A percentile compares a stretch with the other conserved stretches of the same genome.
phyloP scores from a whole-genome alignment of 2,329 filamentous ascomycete species.

The Colletotrichum chrysophilum region DNA sequence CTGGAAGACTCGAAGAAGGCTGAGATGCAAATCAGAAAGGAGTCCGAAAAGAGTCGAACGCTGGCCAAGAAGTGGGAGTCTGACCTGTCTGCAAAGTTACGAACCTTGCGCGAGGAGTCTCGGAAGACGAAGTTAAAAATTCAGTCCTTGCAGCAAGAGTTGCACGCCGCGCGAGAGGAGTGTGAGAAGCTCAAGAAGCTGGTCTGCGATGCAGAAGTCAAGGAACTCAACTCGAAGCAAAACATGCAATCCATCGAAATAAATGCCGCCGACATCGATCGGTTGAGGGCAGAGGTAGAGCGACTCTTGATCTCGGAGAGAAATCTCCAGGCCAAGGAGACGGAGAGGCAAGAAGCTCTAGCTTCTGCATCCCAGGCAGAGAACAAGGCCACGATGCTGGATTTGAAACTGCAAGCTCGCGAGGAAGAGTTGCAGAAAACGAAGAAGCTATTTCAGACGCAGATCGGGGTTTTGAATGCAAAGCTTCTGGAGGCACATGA shows the following conservation, averaged over 20 bases:
- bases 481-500: slow-evolving; percentile 46
- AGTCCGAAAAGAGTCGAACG: slow-evolving; percentile 73
- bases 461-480: slow-evolving; percentile 52
- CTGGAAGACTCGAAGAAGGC: slow-evolving; percentile 75
- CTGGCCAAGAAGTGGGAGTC: slow-evolving; percentile 81
- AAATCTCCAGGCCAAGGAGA: slow-evolving; percentile 68
- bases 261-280: slow-evolving; percentile 64
- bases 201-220: slow-evolving; percentile 72
- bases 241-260: slow-evolving; percentile 67
- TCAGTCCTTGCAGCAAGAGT: slow-evolving; percentile 59
- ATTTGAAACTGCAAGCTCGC: slow-evolving; percentile 59
- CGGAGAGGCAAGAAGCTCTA: slow-evolving; percentile 61
- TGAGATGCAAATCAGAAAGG: slow-evolving; percentile 73
- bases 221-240: slow-evolving; percentile 68
- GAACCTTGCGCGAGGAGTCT: slow-evolving; percentile 71
- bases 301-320: slow-evolving; percentile 66
- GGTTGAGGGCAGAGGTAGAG: slow-evolving; percentile 63
- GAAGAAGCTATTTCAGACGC: slow-evolving; percentile 49
- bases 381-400: slow-evolving; percentile 62
- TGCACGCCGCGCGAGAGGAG: slow-evolving; percentile 64
- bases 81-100: slow-evolving; percentile 71
- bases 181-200: slow-evolving; percentile 68
- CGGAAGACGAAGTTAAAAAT: slow-evolving; percentile 67
- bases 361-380: slow-evolving; percentile 64
- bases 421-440: slow-evolving; percentile 52